Base-by-base conservation (phyloP, 352 stramenopile species). In the Thraustotheca clavata region DNA sequence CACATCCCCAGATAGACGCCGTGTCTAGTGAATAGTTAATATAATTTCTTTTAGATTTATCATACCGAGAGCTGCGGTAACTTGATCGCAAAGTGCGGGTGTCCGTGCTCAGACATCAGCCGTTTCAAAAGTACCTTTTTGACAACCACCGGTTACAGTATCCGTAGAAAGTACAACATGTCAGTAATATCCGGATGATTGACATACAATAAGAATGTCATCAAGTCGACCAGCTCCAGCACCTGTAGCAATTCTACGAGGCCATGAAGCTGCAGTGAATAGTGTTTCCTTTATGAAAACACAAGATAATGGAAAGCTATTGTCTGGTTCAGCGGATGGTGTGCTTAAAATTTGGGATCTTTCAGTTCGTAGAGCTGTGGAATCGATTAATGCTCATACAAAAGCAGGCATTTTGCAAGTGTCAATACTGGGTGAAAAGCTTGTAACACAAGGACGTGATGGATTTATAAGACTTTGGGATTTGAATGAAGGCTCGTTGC, bases 311-410 rank as follows among this genome's bases (percentile, higher is more conserved):
- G 75, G 72, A 0, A 59, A 31, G 1, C 20, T 90, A 29, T 69
- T 80, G 0, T 91, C 84, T 16, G 81, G 80, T 0, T 68, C 63
- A 24, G 84, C 76, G 1, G 79, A 93, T 46, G 84, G 84, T 5
- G 61, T 69, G 11, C 71, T 93, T 26, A 91, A 88, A 63, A 65
- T 93, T 24, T 93, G 84, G 84, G 69, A 87, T 65, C 60, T 93
- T 41, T 74, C 68, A 20, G 73, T 77, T 41, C 77, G 84, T 12
- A 77, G 84, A 14, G 77, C 88, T 59, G 54, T 66, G 29, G 70
- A 67, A 20, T 71, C 72, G 3, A 63, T 67, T 1, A 8, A 60
- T 0, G 74, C 77, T 0, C 84, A 93, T 67, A 90, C 81, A 62
- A 86, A 86, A 49, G 84, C 84, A 14, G 84, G 84, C 22, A 77